Conservation (phyloP, 192 early-diverging fungal genomes). For the Gaertneriomyces semiglobifer region DNA sequence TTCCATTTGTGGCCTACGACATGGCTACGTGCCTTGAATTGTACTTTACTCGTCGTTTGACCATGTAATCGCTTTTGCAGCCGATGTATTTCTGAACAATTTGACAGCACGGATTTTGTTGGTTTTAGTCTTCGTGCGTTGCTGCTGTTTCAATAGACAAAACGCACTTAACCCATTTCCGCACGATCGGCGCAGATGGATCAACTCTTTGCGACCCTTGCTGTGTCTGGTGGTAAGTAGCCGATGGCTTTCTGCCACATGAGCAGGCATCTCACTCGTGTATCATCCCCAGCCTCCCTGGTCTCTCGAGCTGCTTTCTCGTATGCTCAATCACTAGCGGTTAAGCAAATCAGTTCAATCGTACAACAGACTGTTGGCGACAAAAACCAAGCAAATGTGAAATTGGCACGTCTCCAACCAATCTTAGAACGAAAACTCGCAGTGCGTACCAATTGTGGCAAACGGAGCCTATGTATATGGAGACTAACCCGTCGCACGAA, state of each 20-base stretch:
- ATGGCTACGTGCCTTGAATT: too few relatives aligned
- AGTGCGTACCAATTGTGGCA: background rate
- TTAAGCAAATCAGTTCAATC: constrained; percentile 17
- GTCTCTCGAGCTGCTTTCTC: constrained; percentile 28
- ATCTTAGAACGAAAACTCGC: constrained; percentile 18
- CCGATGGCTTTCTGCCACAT: background rate
- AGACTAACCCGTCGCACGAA: too few relatives aligned
- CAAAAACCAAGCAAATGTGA: constrained; percentile 1
- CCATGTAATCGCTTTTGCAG: too few relatives aligned
- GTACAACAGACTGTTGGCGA: constrained; percentile 18
- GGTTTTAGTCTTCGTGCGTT: too few relatives aligned
- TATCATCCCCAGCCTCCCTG: constrained; percentile 3
- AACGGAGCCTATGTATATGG: background rate
- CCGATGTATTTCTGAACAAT: too few relatives aligned
- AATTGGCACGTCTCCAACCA: constrained; percentile 10
- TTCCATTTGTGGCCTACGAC: too few relatives aligned
- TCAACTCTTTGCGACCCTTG: constrained; percentile 59
- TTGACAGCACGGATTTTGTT: too few relatives aligned
- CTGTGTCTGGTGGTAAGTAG: constrained; percentile 54
- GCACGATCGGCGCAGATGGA: constrained; percentile 44
- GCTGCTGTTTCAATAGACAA: too few relatives aligned
- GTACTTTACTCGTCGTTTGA: too few relatives aligned
- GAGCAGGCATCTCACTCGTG: background rate
- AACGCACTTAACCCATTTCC: too few relatives aligned
- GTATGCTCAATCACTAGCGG: constrained; percentile 16